Conservation (phyloP, 169 alveolate species). For the Plasmodium fragile region DNA sequence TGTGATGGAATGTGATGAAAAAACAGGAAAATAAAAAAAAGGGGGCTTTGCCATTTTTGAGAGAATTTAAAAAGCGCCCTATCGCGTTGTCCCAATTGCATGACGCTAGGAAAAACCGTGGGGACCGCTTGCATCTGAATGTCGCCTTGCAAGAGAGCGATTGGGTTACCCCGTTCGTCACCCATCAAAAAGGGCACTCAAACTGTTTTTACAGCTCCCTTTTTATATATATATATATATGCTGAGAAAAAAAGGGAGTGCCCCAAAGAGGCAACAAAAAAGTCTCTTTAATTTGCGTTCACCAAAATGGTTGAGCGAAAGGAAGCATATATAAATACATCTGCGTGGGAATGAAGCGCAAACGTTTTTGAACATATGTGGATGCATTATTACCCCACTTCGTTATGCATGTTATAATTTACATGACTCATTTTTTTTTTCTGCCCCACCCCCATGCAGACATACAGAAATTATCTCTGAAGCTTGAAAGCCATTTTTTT, state of each 20-base stretch:
- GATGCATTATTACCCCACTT: neutral
- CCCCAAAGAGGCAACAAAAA: neutral
- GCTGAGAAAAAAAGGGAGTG: neutral
- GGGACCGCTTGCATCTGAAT: neutral
- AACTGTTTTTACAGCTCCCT: no score
- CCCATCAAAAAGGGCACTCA: neutral
- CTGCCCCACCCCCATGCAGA: neutral
- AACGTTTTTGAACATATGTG: neutral
- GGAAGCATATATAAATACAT: neutral
- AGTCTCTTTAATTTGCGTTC: neutral
- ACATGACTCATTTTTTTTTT: neutral
- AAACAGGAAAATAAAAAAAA: no score
- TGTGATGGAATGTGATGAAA: neutral
- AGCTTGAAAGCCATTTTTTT: neutral
- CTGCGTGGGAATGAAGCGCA: neutral
- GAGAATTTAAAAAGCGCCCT: neutral
- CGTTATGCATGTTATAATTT: neutral
- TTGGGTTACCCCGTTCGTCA: neutral
- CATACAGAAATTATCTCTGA: neutral
- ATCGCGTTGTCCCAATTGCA: neutral
- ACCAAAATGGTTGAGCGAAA: neutral
- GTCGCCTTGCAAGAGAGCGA: neutral
- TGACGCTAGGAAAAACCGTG: neutral
- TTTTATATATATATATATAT: no score
- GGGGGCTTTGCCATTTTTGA: neutral